Conservation (phyloP, 1,284 basidiomycete species). For the Coniferiporia weirii region DNA sequence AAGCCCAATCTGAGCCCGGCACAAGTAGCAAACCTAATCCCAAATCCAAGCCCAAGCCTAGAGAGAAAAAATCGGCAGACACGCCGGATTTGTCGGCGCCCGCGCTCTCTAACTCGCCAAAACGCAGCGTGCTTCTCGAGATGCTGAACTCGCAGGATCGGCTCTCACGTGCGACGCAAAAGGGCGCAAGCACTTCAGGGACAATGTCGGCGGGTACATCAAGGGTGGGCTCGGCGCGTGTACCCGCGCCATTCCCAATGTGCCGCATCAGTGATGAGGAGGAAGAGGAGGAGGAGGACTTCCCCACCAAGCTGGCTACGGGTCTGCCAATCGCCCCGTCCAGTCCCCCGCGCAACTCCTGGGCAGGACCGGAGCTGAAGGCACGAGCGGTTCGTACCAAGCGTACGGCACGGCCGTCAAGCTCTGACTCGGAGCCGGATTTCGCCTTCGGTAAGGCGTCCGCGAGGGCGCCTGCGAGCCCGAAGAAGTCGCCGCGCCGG, state of each 20-base stretch:
- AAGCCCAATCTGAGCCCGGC: background rate
- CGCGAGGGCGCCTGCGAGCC: background rate
- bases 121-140: background rate
- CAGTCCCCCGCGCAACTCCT: background rate
- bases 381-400: background rate
- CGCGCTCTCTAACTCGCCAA: background rate
- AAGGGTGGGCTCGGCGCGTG: background rate
- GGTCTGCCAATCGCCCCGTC: background rate
- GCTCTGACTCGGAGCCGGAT: background rate
- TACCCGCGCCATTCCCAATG: conserved; percentile 1
- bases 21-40: background rate
- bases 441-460: background rate
- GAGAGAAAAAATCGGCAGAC: no score
- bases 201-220: background rate
- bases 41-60: background rate
- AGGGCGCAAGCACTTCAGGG: background rate
- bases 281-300: background rate
- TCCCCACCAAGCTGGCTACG: background rate
- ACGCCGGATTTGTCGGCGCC: background rate
- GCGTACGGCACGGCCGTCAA: background rate
- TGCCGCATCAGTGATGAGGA: background rate
- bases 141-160: background rate
- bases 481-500: conserved; percentile 11
- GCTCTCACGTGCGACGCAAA: background rate
- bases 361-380: background rate